phyloP scores from a whole-genome alignment of 371 early-diverging fungal genomes.

The Mycotypha africana region DNA sequence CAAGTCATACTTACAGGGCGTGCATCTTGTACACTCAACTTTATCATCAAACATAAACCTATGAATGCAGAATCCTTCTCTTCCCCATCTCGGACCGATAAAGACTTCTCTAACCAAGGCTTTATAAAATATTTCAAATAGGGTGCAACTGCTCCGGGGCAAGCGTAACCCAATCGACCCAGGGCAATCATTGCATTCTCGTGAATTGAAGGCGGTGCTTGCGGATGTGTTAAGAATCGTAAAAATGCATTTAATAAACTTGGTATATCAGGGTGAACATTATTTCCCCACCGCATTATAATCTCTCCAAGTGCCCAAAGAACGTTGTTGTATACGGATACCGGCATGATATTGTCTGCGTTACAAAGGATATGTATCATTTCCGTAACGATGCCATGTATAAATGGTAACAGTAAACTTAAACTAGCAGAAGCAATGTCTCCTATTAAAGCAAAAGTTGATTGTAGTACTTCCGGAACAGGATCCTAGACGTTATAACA shows the following conservation, averaged over 20 bases:
- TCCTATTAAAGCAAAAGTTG: conserved; percentile 91
- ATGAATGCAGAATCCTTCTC: conserved; percentile 87
- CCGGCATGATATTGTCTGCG: conserved; percentile 27
- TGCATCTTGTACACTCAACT: conserved; percentile 70
- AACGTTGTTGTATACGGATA: conserved; percentile 88
- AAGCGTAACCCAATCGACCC: conserved; percentile 76
- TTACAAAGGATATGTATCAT: conserved; percentile 62
- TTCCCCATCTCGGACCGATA: conserved; percentile 69
- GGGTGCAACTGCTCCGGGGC: conserved; percentile 66
- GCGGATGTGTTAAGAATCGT: conserved; percentile 56
- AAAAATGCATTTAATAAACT: conserved; percentile 15
- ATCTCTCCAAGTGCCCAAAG: conserved; percentile 95
- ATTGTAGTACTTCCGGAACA: conserved; percentile 83
- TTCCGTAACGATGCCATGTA: conserved; percentile 9
- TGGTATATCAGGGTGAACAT: conserved; percentile 1
- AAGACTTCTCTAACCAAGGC: conserved; percentile 61
- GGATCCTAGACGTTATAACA: conserved; percentile 47
- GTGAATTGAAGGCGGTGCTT: conserved; percentile 52
- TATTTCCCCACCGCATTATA: conserved; percentile 64
- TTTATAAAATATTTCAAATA: conserved; percentile 59
- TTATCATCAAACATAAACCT: conserved; percentile 80
- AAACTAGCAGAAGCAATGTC: conserved; percentile 85
- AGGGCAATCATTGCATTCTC: conserved; percentile 89
- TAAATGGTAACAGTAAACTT: conserved; percentile 8
- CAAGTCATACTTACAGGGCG: conserved; percentile 31